Evolutionary conservation across 2,329 filamentous ascomycete genomes (phyloP), one percentile per base, ranked within the genome.

Genomic region (Calonectria hongkongensis): DNA sequence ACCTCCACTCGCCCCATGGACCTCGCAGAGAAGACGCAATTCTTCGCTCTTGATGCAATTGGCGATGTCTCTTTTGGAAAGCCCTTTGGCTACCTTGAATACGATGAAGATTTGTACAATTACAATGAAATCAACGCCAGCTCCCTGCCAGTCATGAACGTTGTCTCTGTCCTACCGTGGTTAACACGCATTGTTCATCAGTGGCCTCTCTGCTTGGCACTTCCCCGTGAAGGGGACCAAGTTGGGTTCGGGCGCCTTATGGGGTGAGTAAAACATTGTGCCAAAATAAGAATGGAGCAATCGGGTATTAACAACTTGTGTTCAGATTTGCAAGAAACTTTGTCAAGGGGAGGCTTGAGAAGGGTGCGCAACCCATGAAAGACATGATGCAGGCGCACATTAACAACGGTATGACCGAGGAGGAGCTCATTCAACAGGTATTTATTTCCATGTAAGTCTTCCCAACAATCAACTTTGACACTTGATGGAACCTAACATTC

Each of bases 31-130:
- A 88, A 88, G 73, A 85, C 86, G 3, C 87, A 88, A 28, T 89
- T 86, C 82, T 88, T 90, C 68, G 86, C 89, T 0, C 81, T 91
- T 0, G 89, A 91, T 69, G 87, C 88, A 2, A 88, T 91, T 50
- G 87, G 86, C 15, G 85, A 89, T 45, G 81, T 91, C 27, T 87
- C 87, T 0, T 86, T 90, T n/a, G 89, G 89, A 8, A 79, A 85
- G 15, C 77, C 88, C 0, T 90, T 90, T 73, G 89, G 89, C 4
- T 87, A 88, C 75, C 82, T 91, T 16, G 81, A 82, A 27, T 82
- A 85, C 8, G 88, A 91, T 72, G 78, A 83, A 21, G 89, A 91
- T 70, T 74, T 88, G 0, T 86, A 87, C 43, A 79, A 80, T 36
- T 86, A 89, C 75, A 83, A 88, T 62, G 79, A 85, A 68, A 87